phyloP scores from a whole-genome alignment of 129 eudicot genomes.

The Logfia minima region DNA sequence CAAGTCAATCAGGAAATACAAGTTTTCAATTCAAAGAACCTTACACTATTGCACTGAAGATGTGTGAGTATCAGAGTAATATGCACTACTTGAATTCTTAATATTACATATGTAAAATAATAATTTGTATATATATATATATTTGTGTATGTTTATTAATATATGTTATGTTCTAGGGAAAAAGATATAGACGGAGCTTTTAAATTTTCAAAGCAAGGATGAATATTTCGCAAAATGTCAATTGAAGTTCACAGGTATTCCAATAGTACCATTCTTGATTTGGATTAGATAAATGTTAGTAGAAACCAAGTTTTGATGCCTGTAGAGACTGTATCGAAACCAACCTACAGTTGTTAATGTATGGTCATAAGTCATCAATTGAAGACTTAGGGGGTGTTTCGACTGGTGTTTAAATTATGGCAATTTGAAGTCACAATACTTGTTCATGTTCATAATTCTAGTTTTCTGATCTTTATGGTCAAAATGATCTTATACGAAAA shows the following conservation, averaged over 20 bases:
- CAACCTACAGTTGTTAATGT: background rate
- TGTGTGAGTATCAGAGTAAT: slow-evolving; percentile 58
- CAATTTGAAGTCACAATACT: background rate
- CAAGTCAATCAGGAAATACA: slow-evolving; percentile 40
- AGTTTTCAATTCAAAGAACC: slow-evolving; percentile 45
- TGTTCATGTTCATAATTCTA: background rate
- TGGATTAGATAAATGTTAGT: background rate
- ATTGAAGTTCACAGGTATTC: slow-evolving; percentile 50
- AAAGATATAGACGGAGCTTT: slow-evolving; percentile 72
- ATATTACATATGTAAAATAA: background rate
- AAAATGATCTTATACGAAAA: background rate
- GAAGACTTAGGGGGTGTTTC: background rate
- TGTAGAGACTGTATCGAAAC: background rate
- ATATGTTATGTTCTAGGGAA: slow-evolving; percentile 43
- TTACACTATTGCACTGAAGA: slow-evolving; percentile 69
- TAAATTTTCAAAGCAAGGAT: slow-evolving; percentile 52
- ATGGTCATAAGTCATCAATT: background rate
- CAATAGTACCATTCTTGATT: background rate
- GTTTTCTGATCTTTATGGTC: background rate
- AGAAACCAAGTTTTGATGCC: background rate
- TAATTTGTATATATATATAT: background rate
- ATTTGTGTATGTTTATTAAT: background rate
- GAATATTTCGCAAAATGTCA: slow-evolving; percentile 59
- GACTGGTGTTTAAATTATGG: no score
- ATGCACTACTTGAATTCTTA: slow-evolving; percentile 11